phyloP scores from a whole-genome alignment of 345 rosid species.

The Populus alba region DNA sequence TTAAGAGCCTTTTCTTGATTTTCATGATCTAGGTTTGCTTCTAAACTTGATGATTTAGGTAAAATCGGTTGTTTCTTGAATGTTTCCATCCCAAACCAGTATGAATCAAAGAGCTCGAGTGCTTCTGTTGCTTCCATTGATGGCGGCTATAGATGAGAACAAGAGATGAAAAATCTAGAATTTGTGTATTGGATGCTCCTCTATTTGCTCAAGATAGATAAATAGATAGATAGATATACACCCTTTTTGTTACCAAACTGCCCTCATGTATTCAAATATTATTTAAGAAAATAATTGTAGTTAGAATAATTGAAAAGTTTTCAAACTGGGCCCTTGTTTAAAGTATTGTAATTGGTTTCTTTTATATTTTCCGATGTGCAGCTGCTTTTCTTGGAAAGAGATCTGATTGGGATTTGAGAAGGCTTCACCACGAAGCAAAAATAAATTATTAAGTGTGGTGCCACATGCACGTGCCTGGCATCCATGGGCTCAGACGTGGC shows the following conservation, averaged over 20 bases:
- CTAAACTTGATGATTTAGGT: slow-evolving; percentile 4
- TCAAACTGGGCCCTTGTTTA: neutral
- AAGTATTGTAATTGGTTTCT: slow-evolving; percentile 8
- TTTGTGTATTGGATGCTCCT: neutral
- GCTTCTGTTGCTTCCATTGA: slow-evolving; percentile 30
- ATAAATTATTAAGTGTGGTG: slow-evolving; percentile 18
- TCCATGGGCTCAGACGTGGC: no score
- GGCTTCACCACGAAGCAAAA: slow-evolving; percentile 38
- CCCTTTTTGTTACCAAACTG: neutral
- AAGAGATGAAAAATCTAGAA: neutral
- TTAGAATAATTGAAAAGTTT: slow-evolving; percentile 28
- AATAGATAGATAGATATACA: slow-evolving; percentile 7
- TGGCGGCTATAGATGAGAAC: slow-evolving; percentile 16
- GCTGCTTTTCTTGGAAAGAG: slow-evolving; percentile 26
- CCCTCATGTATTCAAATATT: slow-evolving; percentile 13
- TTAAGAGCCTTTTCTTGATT: slow-evolving; percentile 20
- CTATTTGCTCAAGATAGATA: neutral
- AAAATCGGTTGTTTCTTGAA: slow-evolving; percentile 24
- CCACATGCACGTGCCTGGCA: neutral
- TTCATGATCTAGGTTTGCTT: slow-evolving; percentile 23
- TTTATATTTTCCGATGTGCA: slow-evolving; percentile 21
- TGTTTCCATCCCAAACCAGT: slow-evolving; percentile 48
- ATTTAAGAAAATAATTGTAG: neutral
- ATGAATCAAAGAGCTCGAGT: slow-evolving; percentile 44
- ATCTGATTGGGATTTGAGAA: slow-evolving; percentile 20